These are phyloP conservation scores for Zygotorulaspora danielsina DNA, from an alignment of 805 yeast species.

Conservation along the genomic window DNA sequence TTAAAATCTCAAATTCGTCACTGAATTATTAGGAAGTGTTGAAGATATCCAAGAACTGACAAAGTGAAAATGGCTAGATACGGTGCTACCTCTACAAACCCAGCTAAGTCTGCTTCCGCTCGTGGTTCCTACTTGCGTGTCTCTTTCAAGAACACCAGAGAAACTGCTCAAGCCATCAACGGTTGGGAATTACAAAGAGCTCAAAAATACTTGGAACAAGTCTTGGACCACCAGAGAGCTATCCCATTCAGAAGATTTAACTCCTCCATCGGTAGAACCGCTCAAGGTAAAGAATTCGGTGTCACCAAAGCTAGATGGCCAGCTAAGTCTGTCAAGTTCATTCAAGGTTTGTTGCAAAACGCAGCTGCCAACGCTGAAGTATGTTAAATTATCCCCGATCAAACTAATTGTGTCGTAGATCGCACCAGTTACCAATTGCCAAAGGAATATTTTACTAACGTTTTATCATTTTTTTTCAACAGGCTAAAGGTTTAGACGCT, in stretches of 20 bases:
- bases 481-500: slow-evolving; percentile 94
- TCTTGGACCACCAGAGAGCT: slow-evolving; percentile 97
- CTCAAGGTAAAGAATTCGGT: slow-evolving; percentile 99
- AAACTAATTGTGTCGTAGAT: too few relatives aligned
- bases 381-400: slow-evolving; percentile 36
- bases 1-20: background rate
- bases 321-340: slow-evolving; percentile 93
- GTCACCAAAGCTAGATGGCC: slow-evolving; percentile 99
- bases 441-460: too few relatives aligned
- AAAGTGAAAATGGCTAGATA: slow-evolving; percentile 84
- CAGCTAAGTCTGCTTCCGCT: slow-evolving; percentile 98
- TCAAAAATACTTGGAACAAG: slow-evolving; percentile 91
- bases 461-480: slow-evolving; percentile 15
- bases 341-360: slow-evolving; percentile 90
- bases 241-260: slow-evolving; percentile 98
- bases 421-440: slow-evolving; percentile 6
- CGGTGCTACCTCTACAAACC: slow-evolving; percentile 99
- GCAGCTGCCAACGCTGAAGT: slow-evolving; percentile 98
- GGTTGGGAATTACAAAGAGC: slow-evolving; percentile 98
- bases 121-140: slow-evolving; percentile 99
- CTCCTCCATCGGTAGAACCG: slow-evolving; percentile 97
- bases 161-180: slow-evolving; percentile 95
- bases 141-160: slow-evolving; percentile 99
- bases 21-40: background rate
- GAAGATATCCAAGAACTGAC: slow-evolving; percentile 15